A percentile compares a stretch with the other conserved stretches of the same genome.
phyloP scores from a whole-genome alignment of 345 rosid species.

The Aethionema arabicum region DNA sequence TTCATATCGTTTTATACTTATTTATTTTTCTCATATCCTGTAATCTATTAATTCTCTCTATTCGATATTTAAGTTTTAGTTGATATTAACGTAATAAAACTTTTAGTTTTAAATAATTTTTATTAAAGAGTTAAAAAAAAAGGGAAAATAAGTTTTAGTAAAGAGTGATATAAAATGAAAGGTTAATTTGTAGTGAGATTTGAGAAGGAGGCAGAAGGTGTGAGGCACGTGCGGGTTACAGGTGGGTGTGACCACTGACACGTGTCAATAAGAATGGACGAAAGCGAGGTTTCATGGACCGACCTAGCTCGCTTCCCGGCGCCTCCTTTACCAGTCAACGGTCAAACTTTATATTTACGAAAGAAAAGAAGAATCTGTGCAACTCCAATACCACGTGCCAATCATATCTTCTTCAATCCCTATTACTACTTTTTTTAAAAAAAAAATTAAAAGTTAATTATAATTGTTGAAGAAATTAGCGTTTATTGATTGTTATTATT shows the following conservation, averaged over 20 bases:
- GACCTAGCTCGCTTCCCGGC: slow-evolving; percentile 31
- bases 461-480: neutral
- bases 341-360: slow-evolving; percentile 31
- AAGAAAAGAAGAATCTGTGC: slow-evolving; percentile 12
- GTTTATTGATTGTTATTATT: no score
- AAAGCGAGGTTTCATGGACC: slow-evolving; percentile 38
- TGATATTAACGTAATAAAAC: no score
- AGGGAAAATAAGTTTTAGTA: no score
- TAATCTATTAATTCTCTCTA: no score
- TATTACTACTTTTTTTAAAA: slow-evolving; percentile 13
- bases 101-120: no score
- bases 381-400: slow-evolving; percentile 29
- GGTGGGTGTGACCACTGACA: slow-evolving; percentile 30
- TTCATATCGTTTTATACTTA: no score
- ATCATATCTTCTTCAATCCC: slow-evolving; percentile 29
- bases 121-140: no score
- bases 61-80: no score
- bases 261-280: slow-evolving; percentile 27
- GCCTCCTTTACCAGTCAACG: slow-evolving; percentile 22
- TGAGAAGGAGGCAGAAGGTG: slow-evolving; percentile 4
- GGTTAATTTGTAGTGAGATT: neutral
- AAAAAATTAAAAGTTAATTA: slow-evolving; percentile 29
- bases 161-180: neutral
- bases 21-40: no score
- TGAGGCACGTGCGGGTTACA: slow-evolving; percentile 34